Base-by-base conservation (phyloP, 495 filamentous ascomycete species). In the Aspergillus panamensis region DNA sequence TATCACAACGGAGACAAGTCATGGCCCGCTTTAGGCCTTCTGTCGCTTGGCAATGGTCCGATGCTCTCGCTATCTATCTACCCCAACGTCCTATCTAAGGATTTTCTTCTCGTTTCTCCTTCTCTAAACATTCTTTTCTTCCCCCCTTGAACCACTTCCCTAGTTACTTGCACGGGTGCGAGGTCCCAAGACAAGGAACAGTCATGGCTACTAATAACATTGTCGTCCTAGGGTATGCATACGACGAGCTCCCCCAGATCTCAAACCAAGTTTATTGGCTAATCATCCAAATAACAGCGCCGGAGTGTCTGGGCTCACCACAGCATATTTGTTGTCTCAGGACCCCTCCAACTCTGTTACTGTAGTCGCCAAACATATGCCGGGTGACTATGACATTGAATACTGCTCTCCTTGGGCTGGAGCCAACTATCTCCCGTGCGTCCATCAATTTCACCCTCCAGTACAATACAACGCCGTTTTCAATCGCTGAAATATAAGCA, bases 401-500 rank as follows among this genome's bases (percentile, higher is more conserved):
- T 98, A 97, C 70, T 86, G 91, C 3, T 95, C 90, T 16, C 94
- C 94, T 0, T 96, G 90, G 88, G 94, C 94, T 20, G 94, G 95
- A 48, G 95, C 94, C 37, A 96, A 97, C 68, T 92, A 87, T 59
- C 64, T 94, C 60, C 94, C 94, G 90, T 95, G 74, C 33, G 80
- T 68, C 37, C 14, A 32, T 16, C 39, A 45, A 32, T 21, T 42
- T 30, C 33, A 48, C 32, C 19, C 31, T 35, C 25, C 25, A 25
- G 5, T 25, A 25, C 25, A 25, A 25, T 25, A 25, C 2, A 25
- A 25, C 25, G 5, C 5, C 5, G 25, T 25, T 25, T 25, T 25
- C 29, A 30, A 17, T 16, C 14, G 6, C 47, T 12, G 19, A 25
- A 2, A 14, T 16, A 9, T 51, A 43, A 45, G 9, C 44, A 86